phyloP scores from a whole-genome alignment of 2,329 filamentous ascomycete genomes.

The Phyllosticta ampelicida region DNA sequence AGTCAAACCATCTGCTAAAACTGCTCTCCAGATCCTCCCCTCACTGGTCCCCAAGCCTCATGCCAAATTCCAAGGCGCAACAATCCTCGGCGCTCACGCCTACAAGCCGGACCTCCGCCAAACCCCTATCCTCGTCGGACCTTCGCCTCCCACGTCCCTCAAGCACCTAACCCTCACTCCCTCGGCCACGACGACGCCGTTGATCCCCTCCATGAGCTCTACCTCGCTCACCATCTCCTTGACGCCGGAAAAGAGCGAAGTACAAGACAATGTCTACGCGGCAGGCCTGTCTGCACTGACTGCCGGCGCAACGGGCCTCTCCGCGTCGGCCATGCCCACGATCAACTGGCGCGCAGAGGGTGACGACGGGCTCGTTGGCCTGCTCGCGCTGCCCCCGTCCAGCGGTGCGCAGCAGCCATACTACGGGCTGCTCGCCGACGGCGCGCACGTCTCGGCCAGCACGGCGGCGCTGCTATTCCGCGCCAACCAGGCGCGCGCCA shows the following conservation, averaged over 20 bases:
- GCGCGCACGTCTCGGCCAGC: conserved; percentile 42
- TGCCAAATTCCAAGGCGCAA: conserved; percentile 31
- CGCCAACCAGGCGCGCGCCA: conserved; percentile 36
- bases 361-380: conserved; percentile 40
- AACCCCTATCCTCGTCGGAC: conserved; percentile 35
- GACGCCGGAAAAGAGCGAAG: conserved; percentile 38
- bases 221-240: conserved; percentile 36
- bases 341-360: conserved; percentile 42
- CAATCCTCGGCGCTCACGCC: conserved; percentile 44
- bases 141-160: conserved; percentile 30
- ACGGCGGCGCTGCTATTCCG: conserved; percentile 40
- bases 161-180: conserved; percentile 45
- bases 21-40: conserved; percentile 34
- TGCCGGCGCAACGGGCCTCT: conserved; percentile 42
- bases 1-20: no score
- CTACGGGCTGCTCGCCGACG: conserved; percentile 44
- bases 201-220: conserved; percentile 34
- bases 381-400: conserved; percentile 21
- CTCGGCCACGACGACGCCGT: conserved; percentile 28
- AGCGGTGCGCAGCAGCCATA: conserved; percentile 28
- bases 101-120: conserved; percentile 46
- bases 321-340: conserved; percentile 44
- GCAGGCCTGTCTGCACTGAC: conserved; percentile 35
- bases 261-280: conserved; percentile 25
- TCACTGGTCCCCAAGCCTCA: conserved; percentile 33